These are phyloP conservation scores for Entomortierella lignicola DNA, from an alignment of 192 early-diverging fungal genomes.

Conservation along the genomic window DNA sequence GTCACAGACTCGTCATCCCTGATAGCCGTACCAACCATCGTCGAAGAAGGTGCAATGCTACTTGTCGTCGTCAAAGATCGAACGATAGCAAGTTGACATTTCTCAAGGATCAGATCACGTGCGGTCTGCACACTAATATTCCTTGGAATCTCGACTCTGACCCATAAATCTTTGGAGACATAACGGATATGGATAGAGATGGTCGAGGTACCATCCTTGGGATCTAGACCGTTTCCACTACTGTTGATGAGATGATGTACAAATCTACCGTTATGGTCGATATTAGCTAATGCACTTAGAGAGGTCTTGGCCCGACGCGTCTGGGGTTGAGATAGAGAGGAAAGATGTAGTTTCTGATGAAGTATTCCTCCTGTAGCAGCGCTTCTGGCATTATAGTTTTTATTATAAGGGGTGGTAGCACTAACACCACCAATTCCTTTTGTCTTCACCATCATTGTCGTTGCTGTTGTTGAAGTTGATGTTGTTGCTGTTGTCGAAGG, in stretches of 20 bases:
- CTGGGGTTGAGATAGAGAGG: conserved; percentile 10
- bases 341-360: neutral
- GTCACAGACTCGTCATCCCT: neutral
- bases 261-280: conserved; percentile 25
- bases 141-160: conserved; percentile 35
- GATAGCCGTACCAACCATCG: conserved; percentile 14
- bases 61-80: conserved; percentile 34
- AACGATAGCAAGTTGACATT: conserved; percentile 20
- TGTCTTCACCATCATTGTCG: too few relatives aligned
- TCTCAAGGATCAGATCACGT: conserved; percentile 28
- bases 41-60: conserved; percentile 18
- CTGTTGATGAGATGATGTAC: conserved; percentile 6
- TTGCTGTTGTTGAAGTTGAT: too few relatives aligned
- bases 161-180: conserved; percentile 41
- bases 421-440: neutral
- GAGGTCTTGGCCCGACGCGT: conserved; percentile 25
- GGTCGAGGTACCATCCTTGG: conserved; percentile 13
- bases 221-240: neutral
- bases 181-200: conserved; percentile 32
- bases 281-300: conserved; percentile 25
- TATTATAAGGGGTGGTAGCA: conserved; percentile 11
- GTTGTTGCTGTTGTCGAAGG: conserved; percentile 1
- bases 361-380: conserved; percentile 10
- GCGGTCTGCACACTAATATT: conserved; percentile 30
- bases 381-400: conserved; percentile 27